These are phyloP conservation scores for Draba incana DNA, from an alignment of 345 rosid genomes.

Conservation along the genomic window DNA sequence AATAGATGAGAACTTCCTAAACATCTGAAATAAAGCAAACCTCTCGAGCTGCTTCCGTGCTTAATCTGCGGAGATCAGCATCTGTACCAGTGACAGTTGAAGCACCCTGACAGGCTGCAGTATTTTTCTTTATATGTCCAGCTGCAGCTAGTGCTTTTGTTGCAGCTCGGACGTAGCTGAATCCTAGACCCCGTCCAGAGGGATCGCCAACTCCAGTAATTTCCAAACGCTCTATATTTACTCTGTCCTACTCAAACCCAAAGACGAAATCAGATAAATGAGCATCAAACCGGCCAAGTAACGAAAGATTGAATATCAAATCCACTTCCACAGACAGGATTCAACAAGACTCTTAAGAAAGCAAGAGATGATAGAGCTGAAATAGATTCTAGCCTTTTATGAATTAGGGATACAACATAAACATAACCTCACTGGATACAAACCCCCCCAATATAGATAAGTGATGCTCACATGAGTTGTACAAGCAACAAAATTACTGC, in stretches of 20 bases:
- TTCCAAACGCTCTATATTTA: constrained; percentile 94
- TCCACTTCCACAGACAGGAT: constrained; percentile 4
- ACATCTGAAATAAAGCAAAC: constrained; percentile 44
- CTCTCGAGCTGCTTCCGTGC: constrained; percentile 99
- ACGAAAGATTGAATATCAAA: constrained; percentile 8
- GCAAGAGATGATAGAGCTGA: constrained; percentile 16
- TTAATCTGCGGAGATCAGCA: constrained; percentile 97
- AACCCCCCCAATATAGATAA: constrained; percentile 17
- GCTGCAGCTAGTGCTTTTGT: constrained; percentile 86
- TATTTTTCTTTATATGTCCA: constrained; percentile 75
- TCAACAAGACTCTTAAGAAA: constrained; percentile 9
- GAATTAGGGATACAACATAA: not conserved
- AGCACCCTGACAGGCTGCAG: constrained; percentile 83
- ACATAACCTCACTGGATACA: constrained; percentile 1
- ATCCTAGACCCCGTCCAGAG: constrained; percentile 95
- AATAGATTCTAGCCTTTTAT: constrained; percentile 28
- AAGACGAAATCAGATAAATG: constrained; percentile 29
- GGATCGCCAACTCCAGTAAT: constrained; percentile 99
- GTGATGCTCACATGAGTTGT: constrained; percentile 69
- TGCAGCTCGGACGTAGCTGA: constrained; percentile 89
- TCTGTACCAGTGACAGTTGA: constrained; percentile 96
- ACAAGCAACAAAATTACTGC: constrained; percentile 94
- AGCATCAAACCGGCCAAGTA: constrained; percentile 13
- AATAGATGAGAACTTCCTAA: constrained; percentile 15
- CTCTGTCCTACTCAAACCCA: constrained; percentile 73